A percentile compares a stretch with the other conserved stretches of the same genome.
Evolutionary conservation across 2,329 filamentous ascomycete genomes (phyloP).

Genomic region (Aspergillus sp.): DNA sequence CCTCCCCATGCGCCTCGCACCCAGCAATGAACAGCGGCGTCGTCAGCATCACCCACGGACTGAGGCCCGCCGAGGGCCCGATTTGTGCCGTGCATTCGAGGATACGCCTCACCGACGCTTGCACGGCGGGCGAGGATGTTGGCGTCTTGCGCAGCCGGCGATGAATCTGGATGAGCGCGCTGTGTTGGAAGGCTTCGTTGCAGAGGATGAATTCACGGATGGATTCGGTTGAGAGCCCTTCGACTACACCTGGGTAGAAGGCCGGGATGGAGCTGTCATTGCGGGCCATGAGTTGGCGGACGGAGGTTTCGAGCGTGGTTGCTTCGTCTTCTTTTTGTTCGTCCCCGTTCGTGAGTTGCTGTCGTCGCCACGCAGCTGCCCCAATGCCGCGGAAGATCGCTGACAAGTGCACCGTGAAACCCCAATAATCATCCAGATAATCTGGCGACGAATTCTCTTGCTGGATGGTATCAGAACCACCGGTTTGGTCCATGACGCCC

Average conservation of each 20-base stretch:
- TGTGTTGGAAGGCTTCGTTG: slow-evolving; percentile 38
- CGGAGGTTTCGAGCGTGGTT: slow-evolving; percentile 24
- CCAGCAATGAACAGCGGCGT: slow-evolving; percentile 39
- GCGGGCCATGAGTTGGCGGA: slow-evolving; percentile 27
- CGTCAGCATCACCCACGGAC: slow-evolving; percentile 36
- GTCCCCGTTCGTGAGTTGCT: slow-evolving; percentile 13
- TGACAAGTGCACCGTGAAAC: slow-evolving; percentile 33
- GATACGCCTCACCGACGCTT: slow-evolving; percentile 31
- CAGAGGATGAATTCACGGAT: slow-evolving; percentile 32
- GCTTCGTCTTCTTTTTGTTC: slow-evolving; percentile 14
- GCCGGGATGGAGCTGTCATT: slow-evolving; percentile 20
- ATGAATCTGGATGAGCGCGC: slow-evolving; percentile 37
- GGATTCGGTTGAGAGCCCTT: slow-evolving; percentile 24
- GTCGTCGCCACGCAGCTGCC: slow-evolving; percentile 25
- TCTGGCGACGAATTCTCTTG: slow-evolving; percentile 16
- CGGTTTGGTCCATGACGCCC: slow-evolving; percentile 11
- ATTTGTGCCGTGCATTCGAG: slow-evolving; percentile 33
- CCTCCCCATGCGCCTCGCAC: slow-evolving; percentile 32
- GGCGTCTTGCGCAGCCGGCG: slow-evolving; percentile 29
- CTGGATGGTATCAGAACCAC: slow-evolving; percentile 6
- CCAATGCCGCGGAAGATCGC: slow-evolving; percentile 34
- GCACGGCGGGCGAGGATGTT: slow-evolving; percentile 22
- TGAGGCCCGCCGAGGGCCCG: slow-evolving; percentile 30
- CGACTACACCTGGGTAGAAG: slow-evolving; percentile 30
- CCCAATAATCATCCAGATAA: slow-evolving; percentile 38